Evolutionary conservation across 768 basidiomycete species (phyloP).

Genomic region (Boletus eberwhitei): DNA sequence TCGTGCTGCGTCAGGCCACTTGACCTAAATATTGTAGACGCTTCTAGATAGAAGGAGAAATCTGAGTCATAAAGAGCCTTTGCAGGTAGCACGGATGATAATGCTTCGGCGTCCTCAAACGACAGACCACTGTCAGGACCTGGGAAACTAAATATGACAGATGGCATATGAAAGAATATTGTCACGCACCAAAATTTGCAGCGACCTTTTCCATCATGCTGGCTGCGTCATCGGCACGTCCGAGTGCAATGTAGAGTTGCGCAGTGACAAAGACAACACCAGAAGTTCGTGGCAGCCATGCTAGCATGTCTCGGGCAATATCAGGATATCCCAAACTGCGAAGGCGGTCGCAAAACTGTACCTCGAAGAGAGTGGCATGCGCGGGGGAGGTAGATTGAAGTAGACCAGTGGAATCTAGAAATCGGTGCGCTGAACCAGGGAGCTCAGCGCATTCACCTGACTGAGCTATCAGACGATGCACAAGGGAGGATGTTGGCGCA

Average conservation of each 20-base stretch:
- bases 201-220: conserved; percentile 70
- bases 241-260: conserved; percentile 60
- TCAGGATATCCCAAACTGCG: conserved; percentile 60
- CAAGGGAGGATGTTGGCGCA: conserved; percentile 55
- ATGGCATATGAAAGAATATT: not conserved
- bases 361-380: conserved; percentile 63
- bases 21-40: conserved; percentile 69
- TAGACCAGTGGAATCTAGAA: conserved; percentile 63
- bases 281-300: conserved; percentile 77
- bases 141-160: conserved; percentile 22
- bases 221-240: conserved; percentile 72
- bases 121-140: conserved; percentile 49
- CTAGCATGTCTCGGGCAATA: conserved; percentile 60
- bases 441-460: conserved; percentile 47
- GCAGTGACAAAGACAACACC: conserved; percentile 72
- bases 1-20: conserved; percentile 55
- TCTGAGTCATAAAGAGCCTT: conserved; percentile 55
- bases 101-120: conserved; percentile 60
- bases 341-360: conserved; percentile 68
- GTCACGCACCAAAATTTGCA: conserved; percentile 65
- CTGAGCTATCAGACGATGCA: conserved; percentile 60
- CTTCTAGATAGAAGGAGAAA: conserved; percentile 75
- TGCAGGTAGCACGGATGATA: conserved; percentile 59
- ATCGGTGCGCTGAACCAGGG: conserved; percentile 63
- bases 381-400: conserved; percentile 68